phyloP scores from a whole-genome alignment of 2,329 filamentous ascomycete species.

The Penicillium brevicompactum region DNA sequence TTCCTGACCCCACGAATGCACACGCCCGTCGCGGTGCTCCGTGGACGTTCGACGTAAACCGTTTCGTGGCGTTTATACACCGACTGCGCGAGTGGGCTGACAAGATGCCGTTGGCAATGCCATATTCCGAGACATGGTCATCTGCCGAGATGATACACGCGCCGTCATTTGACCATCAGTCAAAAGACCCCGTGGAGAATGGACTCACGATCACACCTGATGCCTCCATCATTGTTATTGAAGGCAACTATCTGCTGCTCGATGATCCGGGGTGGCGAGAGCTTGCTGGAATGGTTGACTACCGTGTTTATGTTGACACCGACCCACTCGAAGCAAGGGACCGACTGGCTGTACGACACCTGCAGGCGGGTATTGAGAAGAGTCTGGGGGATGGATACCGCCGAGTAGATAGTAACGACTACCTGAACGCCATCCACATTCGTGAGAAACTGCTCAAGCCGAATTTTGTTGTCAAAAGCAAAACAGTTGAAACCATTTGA shows the following conservation, averaged over 20 bases:
- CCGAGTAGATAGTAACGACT: slow-evolving; percentile 44
- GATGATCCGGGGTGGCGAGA: slow-evolving; percentile 34
- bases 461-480: slow-evolving; percentile 31
- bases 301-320: slow-evolving; percentile 46
- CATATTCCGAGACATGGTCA: slow-evolving; percentile 7
- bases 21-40: slow-evolving; percentile 39
- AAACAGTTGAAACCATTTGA: slow-evolving; percentile 3
- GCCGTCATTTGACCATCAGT: slow-evolving; percentile 39
- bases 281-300: slow-evolving; percentile 41
- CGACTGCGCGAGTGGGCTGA: slow-evolving; percentile 29
- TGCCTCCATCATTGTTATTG: slow-evolving; percentile 20
- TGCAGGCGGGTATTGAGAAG: slow-evolving; percentile 45
- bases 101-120: slow-evolving; percentile 6
- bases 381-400: slow-evolving; percentile 37
- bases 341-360: slow-evolving; percentile 44
- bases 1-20: slow-evolving; percentile 37
- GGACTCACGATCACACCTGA: slow-evolving; percentile 28
- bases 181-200: slow-evolving; percentile 37
- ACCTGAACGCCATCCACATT: slow-evolving; percentile 37
- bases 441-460: slow-evolving; percentile 27
- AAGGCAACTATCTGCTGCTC: slow-evolving; percentile 30
- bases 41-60: slow-evolving; percentile 40
- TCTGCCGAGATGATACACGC: slow-evolving; percentile 23
- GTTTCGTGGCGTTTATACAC: slow-evolving; percentile 32
- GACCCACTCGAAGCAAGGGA: slow-evolving; percentile 38